Evolutionary conservation across 306 rosid species (phyloP).

Genomic region (Pueraria montana): DNA sequence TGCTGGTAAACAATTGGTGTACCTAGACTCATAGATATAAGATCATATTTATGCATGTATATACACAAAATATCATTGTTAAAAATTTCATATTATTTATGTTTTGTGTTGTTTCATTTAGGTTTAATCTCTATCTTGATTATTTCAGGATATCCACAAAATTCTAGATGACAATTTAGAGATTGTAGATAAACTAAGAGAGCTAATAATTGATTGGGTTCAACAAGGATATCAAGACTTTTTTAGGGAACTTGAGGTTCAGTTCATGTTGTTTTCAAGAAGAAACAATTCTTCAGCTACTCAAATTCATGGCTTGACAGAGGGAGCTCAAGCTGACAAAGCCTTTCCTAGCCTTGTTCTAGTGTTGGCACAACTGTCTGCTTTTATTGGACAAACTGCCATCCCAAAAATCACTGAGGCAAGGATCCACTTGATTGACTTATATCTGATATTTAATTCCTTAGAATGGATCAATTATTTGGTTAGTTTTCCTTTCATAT

Average conservation of each 20-base stretch:
- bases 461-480: slow-evolving; percentile 31
- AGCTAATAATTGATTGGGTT: slow-evolving; percentile 73
- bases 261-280: slow-evolving; percentile 72
- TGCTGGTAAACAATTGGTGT: slow-evolving; percentile 66
- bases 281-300: slow-evolving; percentile 57
- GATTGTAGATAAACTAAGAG: slow-evolving; percentile 69
- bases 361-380: slow-evolving; percentile 85
- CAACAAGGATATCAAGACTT: slow-evolving; percentile 92
- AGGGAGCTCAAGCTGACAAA: slow-evolving; percentile 72
- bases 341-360: slow-evolving; percentile 81
- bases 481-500: slow-evolving; percentile 33
- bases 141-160: slow-evolving; percentile 77
- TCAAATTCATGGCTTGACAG: slow-evolving; percentile 64
- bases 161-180: slow-evolving; percentile 74
- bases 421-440: slow-evolving; percentile 52
- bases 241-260: slow-evolving; percentile 74
- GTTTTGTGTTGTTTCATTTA: slow-evolving; percentile 32
- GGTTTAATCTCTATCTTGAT: slow-evolving; percentile 27
- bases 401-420: slow-evolving; percentile 86
- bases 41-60: background rate
- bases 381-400: slow-evolving; percentile 80
- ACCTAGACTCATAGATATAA: slow-evolving; percentile 13
- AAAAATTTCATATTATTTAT: background rate
- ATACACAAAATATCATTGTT: background rate
- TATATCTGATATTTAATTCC: slow-evolving; percentile 7